Conservation (phyloP, 2,329 filamentous ascomycete genomes). For the Fonsecaea pugnacius region DNA sequence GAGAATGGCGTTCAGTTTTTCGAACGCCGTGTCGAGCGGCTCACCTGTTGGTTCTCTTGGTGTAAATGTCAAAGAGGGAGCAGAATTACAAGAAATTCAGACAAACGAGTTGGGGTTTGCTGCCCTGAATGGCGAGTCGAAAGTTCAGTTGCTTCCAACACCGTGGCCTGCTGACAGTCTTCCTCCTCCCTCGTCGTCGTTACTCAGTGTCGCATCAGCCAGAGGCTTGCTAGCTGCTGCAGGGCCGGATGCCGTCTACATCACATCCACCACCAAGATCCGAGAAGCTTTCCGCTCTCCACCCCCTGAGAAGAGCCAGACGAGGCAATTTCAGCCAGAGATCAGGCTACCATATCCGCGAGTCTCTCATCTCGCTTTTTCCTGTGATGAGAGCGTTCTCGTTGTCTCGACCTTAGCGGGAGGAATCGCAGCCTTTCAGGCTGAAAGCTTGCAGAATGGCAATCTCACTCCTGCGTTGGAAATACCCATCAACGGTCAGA, state of each 20-base stretch:
- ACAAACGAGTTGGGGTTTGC: conserved; percentile 87
- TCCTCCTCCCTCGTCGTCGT: conserved; percentile 76
- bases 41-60: conserved; percentile 44
- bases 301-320: conserved; percentile 44
- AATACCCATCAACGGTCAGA: conserved; percentile 73
- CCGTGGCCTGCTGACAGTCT: conserved; percentile 72
- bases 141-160: conserved; percentile 75
- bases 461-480: conserved; percentile 72
- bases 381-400: conserved; percentile 82
- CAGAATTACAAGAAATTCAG: conserved; percentile 75
- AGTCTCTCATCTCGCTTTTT: conserved; percentile 88
- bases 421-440: conserved; percentile 81
- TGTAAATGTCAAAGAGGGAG: conserved; percentile 56
- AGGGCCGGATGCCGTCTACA: conserved; percentile 75
- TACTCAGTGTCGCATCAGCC: conserved; percentile 79
- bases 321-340: conserved; percentile 72
- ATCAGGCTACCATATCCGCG: conserved; percentile 73
- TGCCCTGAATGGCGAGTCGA: conserved; percentile 68
- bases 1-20: conserved; percentile 69
- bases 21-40: conserved; percentile 52
- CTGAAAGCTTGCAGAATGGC: conserved; percentile 68
- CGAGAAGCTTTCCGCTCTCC: conserved; percentile 69
- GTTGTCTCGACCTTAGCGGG: conserved; percentile 80
- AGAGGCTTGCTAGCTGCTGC: conserved; percentile 85
- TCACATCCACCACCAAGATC: conserved; percentile 77